phyloP scores from a whole-genome alignment of 352 stramenopile genomes.

The Phytophthora europaea region DNA sequence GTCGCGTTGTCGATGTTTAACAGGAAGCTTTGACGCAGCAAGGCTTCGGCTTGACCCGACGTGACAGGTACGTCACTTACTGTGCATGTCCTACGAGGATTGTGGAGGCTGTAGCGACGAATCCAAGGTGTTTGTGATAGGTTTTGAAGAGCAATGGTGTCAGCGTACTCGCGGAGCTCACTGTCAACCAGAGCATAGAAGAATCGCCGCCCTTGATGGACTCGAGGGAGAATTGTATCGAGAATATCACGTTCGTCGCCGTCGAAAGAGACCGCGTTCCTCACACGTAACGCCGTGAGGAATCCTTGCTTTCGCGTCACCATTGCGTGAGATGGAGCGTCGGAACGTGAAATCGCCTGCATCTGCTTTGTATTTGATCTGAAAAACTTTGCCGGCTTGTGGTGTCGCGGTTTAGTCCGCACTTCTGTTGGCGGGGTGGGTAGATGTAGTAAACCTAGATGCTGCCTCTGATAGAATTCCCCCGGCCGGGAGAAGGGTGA shows the following conservation, averaged over 20 bases:
- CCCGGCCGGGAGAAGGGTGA: conserved; percentile 11
- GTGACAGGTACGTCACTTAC: conserved; percentile 30
- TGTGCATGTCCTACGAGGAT: conserved; percentile 2
- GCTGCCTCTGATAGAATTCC: conserved; percentile 6
- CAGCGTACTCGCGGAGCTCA: conserved; percentile 46
- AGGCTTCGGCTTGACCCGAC: conserved; percentile 23
- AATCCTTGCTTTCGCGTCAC: conserved; percentile 54
- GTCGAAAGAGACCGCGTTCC: background rate
- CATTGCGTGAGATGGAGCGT: conserved; percentile 11
- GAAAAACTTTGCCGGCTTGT: background rate
- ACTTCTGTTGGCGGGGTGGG: background rate
- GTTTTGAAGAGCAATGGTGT: conserved; percentile 37
- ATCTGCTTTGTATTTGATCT: conserved; percentile 7
- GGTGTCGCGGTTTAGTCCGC: background rate
- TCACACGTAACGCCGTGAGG: conserved; percentile 25
- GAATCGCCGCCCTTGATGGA: conserved; percentile 30
- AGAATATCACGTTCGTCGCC: conserved; percentile 11
- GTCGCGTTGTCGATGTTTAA: conserved; percentile 28
- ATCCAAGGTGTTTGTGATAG: conserved; percentile 21
- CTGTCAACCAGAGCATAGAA: conserved; percentile 49
- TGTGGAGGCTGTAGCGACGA: conserved; percentile 31
- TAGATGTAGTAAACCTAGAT: background rate
- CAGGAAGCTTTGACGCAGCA: conserved; percentile 53
- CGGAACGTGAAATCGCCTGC: background rate
- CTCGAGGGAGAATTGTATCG: conserved; percentile 20